Conservation (phyloP, 768 basidiomycete genomes). For the Dacryopinax spathularia region DNA sequence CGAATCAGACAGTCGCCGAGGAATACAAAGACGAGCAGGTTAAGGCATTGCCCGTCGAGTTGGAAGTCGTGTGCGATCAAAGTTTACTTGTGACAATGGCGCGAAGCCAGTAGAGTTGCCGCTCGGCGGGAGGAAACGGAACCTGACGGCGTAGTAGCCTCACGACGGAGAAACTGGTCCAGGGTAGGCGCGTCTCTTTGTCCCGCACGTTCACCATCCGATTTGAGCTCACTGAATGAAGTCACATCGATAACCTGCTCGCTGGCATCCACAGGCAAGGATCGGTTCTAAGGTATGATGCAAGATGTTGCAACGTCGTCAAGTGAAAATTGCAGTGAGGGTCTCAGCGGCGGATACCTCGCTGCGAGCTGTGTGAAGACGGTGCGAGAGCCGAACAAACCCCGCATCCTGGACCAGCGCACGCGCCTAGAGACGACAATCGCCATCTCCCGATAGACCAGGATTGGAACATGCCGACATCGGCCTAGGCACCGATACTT, state of each 20-base stretch:
- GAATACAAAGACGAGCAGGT: not conserved
- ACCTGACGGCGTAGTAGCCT: constrained; percentile 1
- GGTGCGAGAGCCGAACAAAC: too few species aligned
- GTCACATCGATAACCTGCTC: not conserved
- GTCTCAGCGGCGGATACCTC: too few species aligned
- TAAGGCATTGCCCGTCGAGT: not conserved
- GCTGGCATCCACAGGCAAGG: not conserved
- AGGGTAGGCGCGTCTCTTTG: not conserved
- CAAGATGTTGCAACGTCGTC: too few species aligned
- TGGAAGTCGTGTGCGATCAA: not conserved
- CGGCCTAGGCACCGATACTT: not conserved
- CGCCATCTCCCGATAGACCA: not conserved
- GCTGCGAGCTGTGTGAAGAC: too few species aligned
- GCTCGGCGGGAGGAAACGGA: not conserved
- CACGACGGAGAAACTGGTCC: not conserved
- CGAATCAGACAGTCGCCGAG: not conserved
- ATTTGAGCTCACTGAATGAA: too few species aligned
- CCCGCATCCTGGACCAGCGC: not conserved
- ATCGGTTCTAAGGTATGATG: too few species aligned
- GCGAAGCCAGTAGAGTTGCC: not conserved
- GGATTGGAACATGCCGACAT: not conserved
- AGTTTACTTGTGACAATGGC: not conserved
- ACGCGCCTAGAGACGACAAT: not conserved
- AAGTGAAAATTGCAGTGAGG: too few species aligned
- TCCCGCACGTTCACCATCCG: not conserved